phyloP scores from a whole-genome alignment of 176 grass and related monocot species.

The Alopecurus myosuroides region DNA sequence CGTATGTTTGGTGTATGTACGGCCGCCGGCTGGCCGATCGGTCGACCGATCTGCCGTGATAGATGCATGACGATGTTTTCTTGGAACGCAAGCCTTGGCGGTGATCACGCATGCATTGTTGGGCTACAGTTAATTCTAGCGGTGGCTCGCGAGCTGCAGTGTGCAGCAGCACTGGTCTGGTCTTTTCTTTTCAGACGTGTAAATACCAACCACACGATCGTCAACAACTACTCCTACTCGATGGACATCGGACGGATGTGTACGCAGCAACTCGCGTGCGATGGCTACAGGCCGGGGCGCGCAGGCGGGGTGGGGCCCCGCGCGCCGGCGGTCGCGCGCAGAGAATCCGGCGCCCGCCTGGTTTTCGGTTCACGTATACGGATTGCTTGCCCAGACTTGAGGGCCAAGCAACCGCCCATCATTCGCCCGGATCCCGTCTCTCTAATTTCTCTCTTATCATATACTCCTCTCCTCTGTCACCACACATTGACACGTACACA shows the following conservation, averaged over 20 bases:
- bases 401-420: slow-evolving; percentile 56
- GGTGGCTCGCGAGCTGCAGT: too few species aligned
- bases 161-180: too few species aligned
- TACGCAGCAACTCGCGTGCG: slow-evolving; percentile 27
- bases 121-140: background rate
- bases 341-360: slow-evolving; percentile 35
- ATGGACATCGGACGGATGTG: background rate
- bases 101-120: background rate
- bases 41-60: background rate
- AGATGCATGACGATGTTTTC: background rate
- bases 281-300: background rate
- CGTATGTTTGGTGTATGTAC: background rate
- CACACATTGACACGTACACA: background rate
- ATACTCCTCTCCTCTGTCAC: background rate
- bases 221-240: background rate
- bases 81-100: slow-evolving; percentile 34
- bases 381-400: slow-evolving; percentile 52
- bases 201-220: slow-evolving; percentile 3
- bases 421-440: slow-evolving; percentile 29
- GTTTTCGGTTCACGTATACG: slow-evolving; percentile 50
- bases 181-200: too few species aligned
- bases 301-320: background rate
- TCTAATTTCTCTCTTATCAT: background rate
- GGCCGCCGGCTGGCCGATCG: background rate
- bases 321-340: background rate